Percentiles rank a stretch among this genome's conserved stretches.
phyloP scores from a whole-genome alignment of 352 stramenopile genomes.

The Phytophthora sp. region DNA sequence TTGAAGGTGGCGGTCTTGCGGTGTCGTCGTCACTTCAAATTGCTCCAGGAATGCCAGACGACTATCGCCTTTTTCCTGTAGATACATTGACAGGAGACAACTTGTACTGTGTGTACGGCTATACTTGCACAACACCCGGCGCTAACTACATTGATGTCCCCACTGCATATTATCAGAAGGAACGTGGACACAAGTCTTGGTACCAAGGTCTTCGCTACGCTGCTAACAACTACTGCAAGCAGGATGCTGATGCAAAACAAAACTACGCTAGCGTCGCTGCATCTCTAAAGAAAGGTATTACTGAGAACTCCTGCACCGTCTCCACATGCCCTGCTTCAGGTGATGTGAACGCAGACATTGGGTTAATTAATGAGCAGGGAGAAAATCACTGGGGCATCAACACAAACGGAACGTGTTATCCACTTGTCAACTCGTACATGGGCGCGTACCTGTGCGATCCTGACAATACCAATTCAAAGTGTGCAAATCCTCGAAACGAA shows the following conservation, averaged over 20 bases:
- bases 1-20: constrained; percentile 74
- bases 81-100: constrained; percentile 18
- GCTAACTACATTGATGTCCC: constrained; percentile 45
- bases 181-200: constrained; percentile 42
- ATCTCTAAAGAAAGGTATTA: constrained; percentile 33
- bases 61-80: constrained; percentile 37
- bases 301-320: constrained; percentile 31
- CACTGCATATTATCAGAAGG: constrained; percentile 25
- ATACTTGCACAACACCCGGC: constrained; percentile 27
- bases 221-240: constrained; percentile 41
- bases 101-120: constrained; percentile 38
- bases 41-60: constrained; percentile 51
- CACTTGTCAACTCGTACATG: constrained; percentile 62
- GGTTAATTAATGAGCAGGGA: constrained; percentile 15
- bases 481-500: constrained; percentile 37
- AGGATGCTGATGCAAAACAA: constrained; percentile 19
- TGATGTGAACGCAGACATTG: constrained; percentile 44
- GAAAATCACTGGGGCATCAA: constrained; percentile 47
- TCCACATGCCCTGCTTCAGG: constrained; percentile 34
- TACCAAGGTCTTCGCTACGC: constrained; percentile 52
- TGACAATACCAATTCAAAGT: constrained; percentile 50
- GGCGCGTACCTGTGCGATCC: constrained; percentile 63
- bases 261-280: constrained; percentile 26
- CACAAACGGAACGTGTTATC: constrained; percentile 61
- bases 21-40: constrained; percentile 90